phyloP scores from a whole-genome alignment of 768 basidiomycete genomes.

The Sporobolomyces roseus region DNA sequence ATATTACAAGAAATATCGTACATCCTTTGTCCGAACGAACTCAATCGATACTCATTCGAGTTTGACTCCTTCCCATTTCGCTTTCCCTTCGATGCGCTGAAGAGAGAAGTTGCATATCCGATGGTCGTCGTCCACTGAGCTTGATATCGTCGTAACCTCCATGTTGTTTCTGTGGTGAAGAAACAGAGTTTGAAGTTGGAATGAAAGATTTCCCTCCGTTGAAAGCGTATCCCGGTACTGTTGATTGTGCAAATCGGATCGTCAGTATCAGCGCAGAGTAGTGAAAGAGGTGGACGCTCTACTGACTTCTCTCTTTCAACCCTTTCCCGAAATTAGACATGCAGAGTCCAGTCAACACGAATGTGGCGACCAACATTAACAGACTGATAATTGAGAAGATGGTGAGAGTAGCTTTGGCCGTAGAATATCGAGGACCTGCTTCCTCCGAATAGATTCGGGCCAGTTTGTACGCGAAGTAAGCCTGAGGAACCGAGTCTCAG shows the following conservation, averaged over 20 bases:
- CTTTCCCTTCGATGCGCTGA: background rate
- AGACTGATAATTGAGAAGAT: slow-evolving; percentile 33
- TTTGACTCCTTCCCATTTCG: slow-evolving; percentile 4
- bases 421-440: slow-evolving; percentile 13
- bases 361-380: slow-evolving; percentile 28
- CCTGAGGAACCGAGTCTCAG: background rate
- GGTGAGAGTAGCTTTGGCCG: slow-evolving; percentile 30
- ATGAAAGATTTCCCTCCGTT: background rate
- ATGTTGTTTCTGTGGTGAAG: background rate
- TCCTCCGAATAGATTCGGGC: slow-evolving; percentile 24
- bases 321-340: slow-evolving; percentile 31
- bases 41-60: slow-evolving; percentile 32
- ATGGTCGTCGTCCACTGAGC: background rate
- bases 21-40: background rate
- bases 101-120: background rate
- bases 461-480: slow-evolving; percentile 39
- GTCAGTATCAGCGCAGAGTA: no score
- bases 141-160: background rate
- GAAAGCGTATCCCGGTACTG: slow-evolving; percentile 37
- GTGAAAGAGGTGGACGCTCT: no score
- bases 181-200: background rate
- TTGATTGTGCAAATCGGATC: background rate
- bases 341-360: slow-evolving; percentile 33
- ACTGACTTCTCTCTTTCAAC: slow-evolving; percentile 24
- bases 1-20: background rate